A percentile compares a stretch with the other conserved stretches of the same genome.
These are phyloP conservation scores for Spergularia bocconei DNA, from an alignment of 148 eudicot genomes.

Conservation along the genomic window DNA sequence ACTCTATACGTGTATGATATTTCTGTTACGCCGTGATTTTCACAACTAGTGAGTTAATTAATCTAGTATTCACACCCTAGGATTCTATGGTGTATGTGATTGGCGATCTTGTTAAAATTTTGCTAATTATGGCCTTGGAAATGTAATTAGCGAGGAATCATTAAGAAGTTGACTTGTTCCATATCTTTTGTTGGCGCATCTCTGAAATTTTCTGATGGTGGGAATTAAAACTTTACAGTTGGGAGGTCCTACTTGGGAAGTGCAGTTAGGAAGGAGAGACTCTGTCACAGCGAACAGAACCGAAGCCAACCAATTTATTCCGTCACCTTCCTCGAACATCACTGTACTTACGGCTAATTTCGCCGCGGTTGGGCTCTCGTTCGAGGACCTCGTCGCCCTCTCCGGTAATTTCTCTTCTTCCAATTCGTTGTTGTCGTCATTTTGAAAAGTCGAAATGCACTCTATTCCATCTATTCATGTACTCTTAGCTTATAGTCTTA, in stretches of 20 bases:
- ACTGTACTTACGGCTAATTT: slow-evolving; percentile 6
- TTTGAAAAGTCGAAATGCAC: neutral
- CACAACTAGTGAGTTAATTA: neutral
- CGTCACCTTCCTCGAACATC: slow-evolving; percentile 21
- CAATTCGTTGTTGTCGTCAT: neutral
- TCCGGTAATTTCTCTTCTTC: slow-evolving; percentile 28
- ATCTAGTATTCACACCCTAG: neutral
- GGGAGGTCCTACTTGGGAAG: slow-evolving; percentile 49
- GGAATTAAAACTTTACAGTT: slow-evolving; percentile 20
- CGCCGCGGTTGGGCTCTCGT: slow-evolving; percentile 30
- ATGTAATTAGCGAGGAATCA: neutral
- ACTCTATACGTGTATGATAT: no score
- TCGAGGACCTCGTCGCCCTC: slow-evolving; percentile 48
- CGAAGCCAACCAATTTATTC: slow-evolving; percentile 36
- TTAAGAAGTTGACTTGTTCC: neutral
- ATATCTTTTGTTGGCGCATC: neutral
- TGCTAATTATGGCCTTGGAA: neutral
- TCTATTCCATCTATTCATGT: neutral
- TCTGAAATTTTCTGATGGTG: no score
- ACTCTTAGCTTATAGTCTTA: neutral
- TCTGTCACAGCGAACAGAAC: slow-evolving; percentile 38
- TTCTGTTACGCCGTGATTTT: no score
- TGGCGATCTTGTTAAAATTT: neutral
- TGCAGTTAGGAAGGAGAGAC: slow-evolving; percentile 50
- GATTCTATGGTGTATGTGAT: neutral